phyloP scores from a whole-genome alignment of 2,329 filamentous ascomycete genomes.

The Hypoxylon sp. region DNA sequence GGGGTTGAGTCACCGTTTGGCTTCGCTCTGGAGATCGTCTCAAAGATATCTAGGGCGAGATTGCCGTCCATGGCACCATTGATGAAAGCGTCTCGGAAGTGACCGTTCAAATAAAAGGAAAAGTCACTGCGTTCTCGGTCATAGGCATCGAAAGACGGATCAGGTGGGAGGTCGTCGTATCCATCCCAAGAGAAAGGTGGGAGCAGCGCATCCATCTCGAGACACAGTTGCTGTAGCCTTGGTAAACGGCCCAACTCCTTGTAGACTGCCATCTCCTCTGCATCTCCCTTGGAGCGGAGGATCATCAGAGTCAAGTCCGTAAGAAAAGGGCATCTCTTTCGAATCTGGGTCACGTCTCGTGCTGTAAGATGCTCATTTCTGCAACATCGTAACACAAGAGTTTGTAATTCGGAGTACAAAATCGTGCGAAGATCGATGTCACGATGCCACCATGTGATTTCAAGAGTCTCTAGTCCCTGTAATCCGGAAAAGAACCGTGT shows the following conservation, averaged over 20 bases:
- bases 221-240: constrained; percentile 7
- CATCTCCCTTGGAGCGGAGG: constrained; percentile 9
- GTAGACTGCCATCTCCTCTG: constrained; percentile 3
- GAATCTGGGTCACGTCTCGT: constrained; percentile 7
- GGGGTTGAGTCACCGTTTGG: background rate
- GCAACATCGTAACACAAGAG: background rate
- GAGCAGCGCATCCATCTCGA: constrained; percentile 2
- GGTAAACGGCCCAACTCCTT: constrained; percentile 16
- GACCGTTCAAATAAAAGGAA: background rate
- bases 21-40: constrained; percentile 1
- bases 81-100: constrained; percentile 11
- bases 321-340: constrained; percentile 10
- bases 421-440: background rate
- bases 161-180: background rate
- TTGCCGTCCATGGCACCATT: constrained; percentile 9
- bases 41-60: constrained; percentile 17
- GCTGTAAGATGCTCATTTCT: background rate
- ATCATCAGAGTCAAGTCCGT: constrained; percentile 2
- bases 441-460: background rate
- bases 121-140: background rate
- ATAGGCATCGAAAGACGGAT: background rate
- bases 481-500: background rate
- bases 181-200: background rate
- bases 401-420: background rate
- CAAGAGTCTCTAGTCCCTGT: constrained; percentile 4